phyloP scores from a whole-genome alignment of 148 eudicot species.

The Pouteria glomerata region DNA sequence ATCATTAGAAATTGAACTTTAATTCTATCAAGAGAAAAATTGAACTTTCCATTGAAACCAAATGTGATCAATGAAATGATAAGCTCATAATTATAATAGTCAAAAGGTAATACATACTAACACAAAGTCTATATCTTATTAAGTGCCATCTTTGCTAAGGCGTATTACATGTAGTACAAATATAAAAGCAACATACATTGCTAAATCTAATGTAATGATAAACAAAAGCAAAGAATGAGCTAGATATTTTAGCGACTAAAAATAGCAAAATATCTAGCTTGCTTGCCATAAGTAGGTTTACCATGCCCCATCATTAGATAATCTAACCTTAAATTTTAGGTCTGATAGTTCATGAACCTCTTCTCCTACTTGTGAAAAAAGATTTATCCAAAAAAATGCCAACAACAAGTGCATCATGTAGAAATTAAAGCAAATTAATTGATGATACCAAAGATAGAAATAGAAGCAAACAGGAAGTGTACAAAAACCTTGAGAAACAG shows the following conservation, averaged over 20 bases:
- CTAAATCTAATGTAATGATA: neutral
- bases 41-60: neutral
- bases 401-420: neutral
- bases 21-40: neutral
- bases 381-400: slow-evolving; percentile 8
- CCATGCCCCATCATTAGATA: slow-evolving; percentile 84
- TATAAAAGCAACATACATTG: neutral
- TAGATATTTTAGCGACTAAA: neutral
- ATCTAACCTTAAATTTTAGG: slow-evolving; percentile 77
- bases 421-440: neutral
- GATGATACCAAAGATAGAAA: neutral
- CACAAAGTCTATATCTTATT: neutral
- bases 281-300: slow-evolving; percentile 25
- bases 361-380: slow-evolving; percentile 32
- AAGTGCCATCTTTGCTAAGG: neutral
- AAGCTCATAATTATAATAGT: neutral
- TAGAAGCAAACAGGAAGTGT: neutral
- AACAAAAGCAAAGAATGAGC: neutral
- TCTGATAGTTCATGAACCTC: slow-evolving; percentile 43
- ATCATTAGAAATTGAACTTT: neutral
- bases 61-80: neutral
- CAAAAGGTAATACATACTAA: neutral
- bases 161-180: neutral
- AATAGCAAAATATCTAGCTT: neutral
- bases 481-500: neutral